Evolutionary conservation across 768 basidiomycete species (phyloP), one percentile per base, ranked within the genome.

Genomic region (Tubosaeta brunneosetosa): DNA sequence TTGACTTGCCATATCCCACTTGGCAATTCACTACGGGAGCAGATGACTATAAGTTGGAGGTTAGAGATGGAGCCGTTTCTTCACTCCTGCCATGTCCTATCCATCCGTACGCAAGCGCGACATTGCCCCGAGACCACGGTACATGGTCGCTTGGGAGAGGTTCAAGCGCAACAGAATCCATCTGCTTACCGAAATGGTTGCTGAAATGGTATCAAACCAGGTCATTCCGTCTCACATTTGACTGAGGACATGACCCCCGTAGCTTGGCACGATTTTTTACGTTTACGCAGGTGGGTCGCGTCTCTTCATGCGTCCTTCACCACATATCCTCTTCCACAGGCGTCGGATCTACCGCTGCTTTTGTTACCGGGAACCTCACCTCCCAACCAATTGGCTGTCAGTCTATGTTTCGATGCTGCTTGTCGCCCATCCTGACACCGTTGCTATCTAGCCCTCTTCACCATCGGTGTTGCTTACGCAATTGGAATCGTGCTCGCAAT

Each of bases 251-350:
- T 32, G 36, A 14, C 17, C 51, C 17, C 3, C 32, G 16, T 54
- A 84, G 83, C 48, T 82, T 34, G 84, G 84, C 12, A 81, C 80
- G 14, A 85, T 84, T 64, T 67, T 86, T 55, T 85, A 83, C 60
- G 75, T 76, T 25, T 81, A 78, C 52, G 71, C 70, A n/a, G 81
- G 80, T 74, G 36, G 53, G 73, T 47, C n/a, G 10, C 26, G 2
- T 10, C 41, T 42, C 31, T 31, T 51, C 16, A 5, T 10, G 29
- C 26, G 40, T 36, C 40, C 3, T 29, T 52, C 11, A 44, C 49
- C 12, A 48, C 48, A 6, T 40, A 11, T 17, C 8, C 6, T 42
- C 27, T 33, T 25, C 10, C 47, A 27, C 60, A 77, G 83, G 83
- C 47, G 66, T 83, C 26, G 83, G 85, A 29, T 74, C 84, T 1